Conservation (phyloP, 2,329 filamentous ascomycete genomes). For the Aspergillus transmontanensis region DNA sequence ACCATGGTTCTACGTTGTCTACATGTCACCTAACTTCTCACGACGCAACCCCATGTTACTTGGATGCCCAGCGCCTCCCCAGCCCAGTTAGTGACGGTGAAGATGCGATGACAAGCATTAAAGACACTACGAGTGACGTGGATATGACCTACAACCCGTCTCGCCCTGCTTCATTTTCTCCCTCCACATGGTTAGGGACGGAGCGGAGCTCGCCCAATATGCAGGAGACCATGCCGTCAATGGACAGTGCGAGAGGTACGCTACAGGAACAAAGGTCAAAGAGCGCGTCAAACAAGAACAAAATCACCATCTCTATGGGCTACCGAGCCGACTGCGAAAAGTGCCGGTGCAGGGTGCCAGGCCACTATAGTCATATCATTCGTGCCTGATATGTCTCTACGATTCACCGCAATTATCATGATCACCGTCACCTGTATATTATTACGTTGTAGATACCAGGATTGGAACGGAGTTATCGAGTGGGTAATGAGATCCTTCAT, state of each 20-base stretch:
- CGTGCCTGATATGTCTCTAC: conserved; percentile 25
- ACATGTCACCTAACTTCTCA: conserved; percentile 3
- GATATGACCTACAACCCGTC: conserved; percentile 22
- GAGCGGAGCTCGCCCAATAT: conserved; percentile 5
- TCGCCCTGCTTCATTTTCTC: conserved; percentile 9
- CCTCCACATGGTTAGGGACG: background rate
- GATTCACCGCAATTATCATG: background rate
- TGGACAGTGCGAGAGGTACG: background rate
- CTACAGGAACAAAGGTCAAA: background rate
- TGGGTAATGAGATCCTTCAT: background rate
- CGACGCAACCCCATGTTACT: conserved; percentile 13
- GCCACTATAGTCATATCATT: conserved; percentile 80
- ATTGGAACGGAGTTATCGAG: background rate
- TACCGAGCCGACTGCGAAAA: conserved; percentile 78
- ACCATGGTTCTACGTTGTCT: background rate
- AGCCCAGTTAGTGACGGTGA: conserved; percentile 45
- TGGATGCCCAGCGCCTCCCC: conserved; percentile 35
- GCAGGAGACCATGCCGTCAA: conserved; percentile 8
- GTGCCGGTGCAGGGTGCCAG: conserved; percentile 72
- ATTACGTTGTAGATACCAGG: conserved; percentile 7
- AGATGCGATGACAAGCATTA: conserved; percentile 16
- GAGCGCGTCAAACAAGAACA: conserved; percentile 34
- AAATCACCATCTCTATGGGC: conserved; percentile 75
- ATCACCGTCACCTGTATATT: background rate
- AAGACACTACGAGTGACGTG: conserved; percentile 15